Conservation (phyloP, 768 basidiomycete genomes). For the Suillus ampliporus region DNA sequence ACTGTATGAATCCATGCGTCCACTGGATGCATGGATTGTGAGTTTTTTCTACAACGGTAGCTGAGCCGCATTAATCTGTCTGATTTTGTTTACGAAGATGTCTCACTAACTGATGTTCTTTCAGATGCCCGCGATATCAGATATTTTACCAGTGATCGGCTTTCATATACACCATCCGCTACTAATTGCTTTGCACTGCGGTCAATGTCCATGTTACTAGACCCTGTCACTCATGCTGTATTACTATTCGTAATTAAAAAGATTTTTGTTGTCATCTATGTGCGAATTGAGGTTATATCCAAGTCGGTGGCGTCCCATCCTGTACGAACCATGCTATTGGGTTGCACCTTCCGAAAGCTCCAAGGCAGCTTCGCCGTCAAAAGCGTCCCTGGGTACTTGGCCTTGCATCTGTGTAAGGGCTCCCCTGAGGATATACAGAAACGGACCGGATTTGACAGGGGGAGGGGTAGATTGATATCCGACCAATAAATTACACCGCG, state of each 20-base stretch:
- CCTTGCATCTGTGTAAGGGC: slow-evolving; percentile 90
- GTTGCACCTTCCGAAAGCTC: neutral
- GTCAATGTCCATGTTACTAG: neutral
- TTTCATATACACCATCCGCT: neutral
- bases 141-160: neutral
- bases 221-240: neutral
- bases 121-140: neutral
- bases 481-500: slow-evolving; percentile 53
- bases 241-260: slow-evolving; percentile 10
- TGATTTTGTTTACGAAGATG: neutral
- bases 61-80: slow-evolving; percentile 53
- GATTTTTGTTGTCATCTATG: neutral
- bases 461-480: slow-evolving; percentile 81
- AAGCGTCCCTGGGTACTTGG: slow-evolving; percentile 83
- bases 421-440: slow-evolving; percentile 80
- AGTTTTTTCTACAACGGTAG: slow-evolving; percentile 84
- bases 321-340: neutral
- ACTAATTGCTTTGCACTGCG: neutral
- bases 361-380: slow-evolving; percentile 54
- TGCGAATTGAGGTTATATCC: neutral
- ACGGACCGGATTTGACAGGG: slow-evolving; percentile 77
- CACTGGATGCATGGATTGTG: slow-evolving; percentile 51
- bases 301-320: too few relatives aligned
- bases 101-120: slow-evolving; percentile 16
- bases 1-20: slow-evolving; percentile 68